Evolutionary conservation across 768 basidiomycete species (phyloP).

Genomic region (Strobilomyces confusus): DNA sequence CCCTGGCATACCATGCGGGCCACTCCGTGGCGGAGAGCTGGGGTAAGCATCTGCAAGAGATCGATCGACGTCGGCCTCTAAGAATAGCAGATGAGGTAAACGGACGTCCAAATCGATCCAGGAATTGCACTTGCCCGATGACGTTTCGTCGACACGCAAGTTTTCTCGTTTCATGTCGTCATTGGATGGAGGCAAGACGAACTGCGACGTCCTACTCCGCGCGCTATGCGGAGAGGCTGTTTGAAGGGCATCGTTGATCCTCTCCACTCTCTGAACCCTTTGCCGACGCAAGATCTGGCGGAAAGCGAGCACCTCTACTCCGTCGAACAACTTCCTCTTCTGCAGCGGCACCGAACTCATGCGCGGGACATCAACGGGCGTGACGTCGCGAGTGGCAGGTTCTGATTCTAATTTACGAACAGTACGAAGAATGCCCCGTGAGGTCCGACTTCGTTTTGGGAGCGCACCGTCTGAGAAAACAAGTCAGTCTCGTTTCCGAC

Average conservation of each 20-base stretch:
- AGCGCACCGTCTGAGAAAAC: constrained; percentile 12
- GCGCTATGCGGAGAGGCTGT: background rate
- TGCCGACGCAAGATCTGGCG: constrained; percentile 15
- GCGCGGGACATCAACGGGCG: constrained; percentile 17
- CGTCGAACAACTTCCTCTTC: constrained; percentile 27
- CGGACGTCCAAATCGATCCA: background rate
- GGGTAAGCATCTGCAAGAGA: constrained; percentile 12
- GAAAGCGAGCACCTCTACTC: constrained; percentile 28
- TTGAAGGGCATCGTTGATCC: background rate
- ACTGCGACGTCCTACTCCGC: background rate
- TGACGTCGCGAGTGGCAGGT: constrained; percentile 23
- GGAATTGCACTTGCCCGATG: constrained; percentile 18
- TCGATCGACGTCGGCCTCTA: constrained; percentile 23
- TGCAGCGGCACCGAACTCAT: constrained; percentile 22
- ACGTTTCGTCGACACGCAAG: constrained; percentile 11
- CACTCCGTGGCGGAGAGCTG: constrained; percentile 9
- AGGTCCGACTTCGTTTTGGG: constrained; percentile 22
- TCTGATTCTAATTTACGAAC: constrained; percentile 27
- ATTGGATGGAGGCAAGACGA: constrained; percentile 4
- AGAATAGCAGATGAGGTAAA: background rate
- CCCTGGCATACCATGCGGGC: constrained; percentile 9
- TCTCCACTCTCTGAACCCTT: background rate
- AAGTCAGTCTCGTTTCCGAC: constrained; percentile 5
- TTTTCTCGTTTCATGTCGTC: constrained; percentile 33
- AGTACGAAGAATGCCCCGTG: constrained; percentile 8